These are phyloP conservation scores for Mycena capillaripes DNA, from an alignment of 768 basidiomycete genomes.

Conservation along the genomic window DNA sequence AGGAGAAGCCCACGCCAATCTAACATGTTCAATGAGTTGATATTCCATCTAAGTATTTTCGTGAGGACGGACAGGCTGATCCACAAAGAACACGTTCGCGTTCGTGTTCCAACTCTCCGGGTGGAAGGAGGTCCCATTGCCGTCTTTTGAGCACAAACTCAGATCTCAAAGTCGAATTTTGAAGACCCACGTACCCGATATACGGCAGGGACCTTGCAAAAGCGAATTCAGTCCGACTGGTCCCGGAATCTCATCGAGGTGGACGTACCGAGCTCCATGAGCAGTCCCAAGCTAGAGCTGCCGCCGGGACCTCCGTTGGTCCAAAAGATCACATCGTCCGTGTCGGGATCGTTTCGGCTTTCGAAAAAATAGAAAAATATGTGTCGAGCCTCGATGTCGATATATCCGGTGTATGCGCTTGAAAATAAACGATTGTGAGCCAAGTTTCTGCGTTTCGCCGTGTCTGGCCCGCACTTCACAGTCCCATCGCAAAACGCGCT, in stretches of 20 bases:
- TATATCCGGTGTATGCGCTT: conserved; percentile 76
- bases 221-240: background rate
- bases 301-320: conserved; percentile 64
- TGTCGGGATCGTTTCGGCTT: conserved; percentile 70
- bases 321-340: conserved; percentile 74
- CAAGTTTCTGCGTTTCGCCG: background rate
- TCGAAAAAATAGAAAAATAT: conserved; percentile 87
- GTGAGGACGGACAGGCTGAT: no score
- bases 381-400: conserved; percentile 74
- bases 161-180: background rate
- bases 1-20: conserved; percentile 73
- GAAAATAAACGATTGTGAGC: background rate
- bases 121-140: conserved; percentile 65
- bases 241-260: background rate
- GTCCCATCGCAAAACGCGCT: conserved; percentile 56
- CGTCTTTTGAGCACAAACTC: conserved; percentile 36
- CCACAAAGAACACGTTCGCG: no score
- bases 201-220: conserved; percentile 75
- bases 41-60: no score
- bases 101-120: conserved; percentile 78
- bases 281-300: conserved; percentile 67
- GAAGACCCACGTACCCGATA: conserved; percentile 43
- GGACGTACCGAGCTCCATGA: conserved; percentile 74
- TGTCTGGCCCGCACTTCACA: conserved; percentile 47
- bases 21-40: no score